Evolutionary conservation across 2,329 filamentous ascomycete genomes (phyloP).

Genomic region (Diaporthe australafricana): DNA sequence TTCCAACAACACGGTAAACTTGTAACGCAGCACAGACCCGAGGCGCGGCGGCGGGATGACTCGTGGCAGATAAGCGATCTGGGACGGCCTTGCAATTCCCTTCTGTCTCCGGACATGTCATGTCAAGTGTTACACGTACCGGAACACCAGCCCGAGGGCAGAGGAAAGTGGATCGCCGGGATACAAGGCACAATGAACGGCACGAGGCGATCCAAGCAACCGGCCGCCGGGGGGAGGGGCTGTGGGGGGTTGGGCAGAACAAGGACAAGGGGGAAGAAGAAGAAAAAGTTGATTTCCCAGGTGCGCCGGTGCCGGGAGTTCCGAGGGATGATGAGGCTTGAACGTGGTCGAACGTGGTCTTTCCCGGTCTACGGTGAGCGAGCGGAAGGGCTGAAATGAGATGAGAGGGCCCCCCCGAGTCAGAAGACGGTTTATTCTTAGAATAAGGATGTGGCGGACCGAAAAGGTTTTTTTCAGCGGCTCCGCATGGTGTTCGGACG

Average conservation of each 20-base stretch:
- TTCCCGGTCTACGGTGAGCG: neutral
- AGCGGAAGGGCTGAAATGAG: neutral
- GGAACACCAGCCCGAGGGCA: neutral
- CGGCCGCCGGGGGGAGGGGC: neutral
- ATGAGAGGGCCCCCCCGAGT: neutral
- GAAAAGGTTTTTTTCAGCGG: neutral
- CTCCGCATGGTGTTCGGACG: neutral
- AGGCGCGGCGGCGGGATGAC: neutral
- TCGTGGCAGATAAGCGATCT: neutral
- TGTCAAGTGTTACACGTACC: neutral
- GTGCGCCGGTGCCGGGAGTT: slow-evolving; percentile 10
- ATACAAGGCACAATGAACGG: neutral
- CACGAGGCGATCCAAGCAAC: neutral
- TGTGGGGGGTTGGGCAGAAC: neutral
- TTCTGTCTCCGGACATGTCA: neutral
- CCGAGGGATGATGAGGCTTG: neutral
- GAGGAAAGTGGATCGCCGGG: neutral
- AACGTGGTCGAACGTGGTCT: neutral
- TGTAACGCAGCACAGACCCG: slow-evolving; percentile 19
- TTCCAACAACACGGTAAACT: neutral
- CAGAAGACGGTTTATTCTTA: neutral
- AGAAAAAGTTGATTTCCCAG: neutral
- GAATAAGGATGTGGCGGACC: slow-evolving; percentile 3
- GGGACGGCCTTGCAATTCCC: neutral
- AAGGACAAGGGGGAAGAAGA: neutral